phyloP scores from a whole-genome alignment of 805 yeast genomes.

The Barnettozyma populi region DNA sequence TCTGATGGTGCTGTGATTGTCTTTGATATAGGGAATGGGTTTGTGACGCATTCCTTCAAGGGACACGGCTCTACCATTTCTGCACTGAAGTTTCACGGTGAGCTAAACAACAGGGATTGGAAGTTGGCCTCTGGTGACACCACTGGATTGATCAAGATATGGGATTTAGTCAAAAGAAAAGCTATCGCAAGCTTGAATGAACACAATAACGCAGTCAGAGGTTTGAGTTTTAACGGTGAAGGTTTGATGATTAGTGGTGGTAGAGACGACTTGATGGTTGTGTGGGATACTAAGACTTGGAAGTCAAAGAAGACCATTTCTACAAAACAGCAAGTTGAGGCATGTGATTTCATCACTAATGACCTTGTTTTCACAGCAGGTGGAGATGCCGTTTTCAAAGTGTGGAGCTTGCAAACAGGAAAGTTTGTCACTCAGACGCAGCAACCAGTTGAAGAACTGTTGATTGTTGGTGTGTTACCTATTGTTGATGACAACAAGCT shows the following conservation, averaged over 20 bases:
- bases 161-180: conserved; percentile 69
- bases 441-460: conserved; percentile 66
- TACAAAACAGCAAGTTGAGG: conserved; percentile 65
- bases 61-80: conserved; percentile 93
- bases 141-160: conserved; percentile 47
- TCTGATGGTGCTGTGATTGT: conserved; percentile 90
- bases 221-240: conserved; percentile 62
- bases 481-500: conserved; percentile 31
- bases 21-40: conserved; percentile 88
- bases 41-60: conserved; percentile 80
- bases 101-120: conserved; percentile 67
- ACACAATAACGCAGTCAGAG: conserved; percentile 83
- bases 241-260: conserved; percentile 72
- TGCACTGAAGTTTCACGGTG: conserved; percentile 70
- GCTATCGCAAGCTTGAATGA: conserved; percentile 59
- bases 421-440: conserved; percentile 42
- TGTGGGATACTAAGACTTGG: conserved; percentile 49
- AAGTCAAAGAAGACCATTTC: conserved; percentile 65
- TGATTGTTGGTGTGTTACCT: conserved; percentile 55
- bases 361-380: conserved; percentile 81
- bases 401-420: conserved; percentile 56
- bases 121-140: conserved; percentile 69
- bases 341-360: conserved; percentile 69
- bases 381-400: conserved; percentile 57
- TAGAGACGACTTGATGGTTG: conserved; percentile 71